Evolutionary conservation across 2,329 filamentous ascomycete species (phyloP).

Genomic region (Myrmaecium sp.): DNA sequence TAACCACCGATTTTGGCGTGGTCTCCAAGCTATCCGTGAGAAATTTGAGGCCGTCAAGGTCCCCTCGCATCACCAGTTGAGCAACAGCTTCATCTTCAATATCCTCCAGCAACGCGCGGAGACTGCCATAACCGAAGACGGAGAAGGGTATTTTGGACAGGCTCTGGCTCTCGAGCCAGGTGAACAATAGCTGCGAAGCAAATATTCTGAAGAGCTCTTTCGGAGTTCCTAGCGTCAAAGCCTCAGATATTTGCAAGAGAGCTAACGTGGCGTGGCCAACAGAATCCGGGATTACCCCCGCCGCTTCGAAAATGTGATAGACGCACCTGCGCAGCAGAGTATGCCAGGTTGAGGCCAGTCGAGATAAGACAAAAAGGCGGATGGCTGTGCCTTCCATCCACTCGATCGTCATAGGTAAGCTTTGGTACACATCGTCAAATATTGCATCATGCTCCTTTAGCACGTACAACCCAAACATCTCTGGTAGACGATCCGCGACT

Average conservation of each 20-base stretch:
- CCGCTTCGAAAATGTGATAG: conserved; percentile 87
- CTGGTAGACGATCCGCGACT: conserved; percentile 51
- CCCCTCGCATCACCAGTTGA: conserved; percentile 66
- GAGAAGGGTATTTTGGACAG: conserved; percentile 56
- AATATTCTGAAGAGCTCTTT: conserved; percentile 68
- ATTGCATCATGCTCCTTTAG: conserved; percentile 69
- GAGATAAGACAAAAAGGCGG: conserved; percentile 58
- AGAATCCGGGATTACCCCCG: conserved; percentile 51
- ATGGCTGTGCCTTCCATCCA: conserved; percentile 72
- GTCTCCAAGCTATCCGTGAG: conserved; percentile 42
- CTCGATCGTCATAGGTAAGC: conserved; percentile 54
- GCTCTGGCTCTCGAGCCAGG: conserved; percentile 53
- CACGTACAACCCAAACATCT: conserved; percentile 67
- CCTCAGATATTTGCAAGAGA: conserved; percentile 46
- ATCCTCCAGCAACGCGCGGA: conserved; percentile 52
- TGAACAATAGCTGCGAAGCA: conserved; percentile 75
- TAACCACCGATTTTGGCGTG: conserved; percentile 41
- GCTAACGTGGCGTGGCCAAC: conserved; percentile 56
- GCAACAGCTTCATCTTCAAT: conserved; percentile 64
- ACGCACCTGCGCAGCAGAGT: conserved; percentile 74
- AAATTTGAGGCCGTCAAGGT: conserved; percentile 43
- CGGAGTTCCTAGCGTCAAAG: conserved; percentile 47
- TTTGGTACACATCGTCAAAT: conserved; percentile 67
- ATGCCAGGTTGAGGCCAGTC: conserved; percentile 67
- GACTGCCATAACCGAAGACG: conserved; percentile 63